These are phyloP conservation scores for Clarireedia hainanense DNA, from an alignment of 2,329 filamentous ascomycete species.

Conservation along the genomic window DNA sequence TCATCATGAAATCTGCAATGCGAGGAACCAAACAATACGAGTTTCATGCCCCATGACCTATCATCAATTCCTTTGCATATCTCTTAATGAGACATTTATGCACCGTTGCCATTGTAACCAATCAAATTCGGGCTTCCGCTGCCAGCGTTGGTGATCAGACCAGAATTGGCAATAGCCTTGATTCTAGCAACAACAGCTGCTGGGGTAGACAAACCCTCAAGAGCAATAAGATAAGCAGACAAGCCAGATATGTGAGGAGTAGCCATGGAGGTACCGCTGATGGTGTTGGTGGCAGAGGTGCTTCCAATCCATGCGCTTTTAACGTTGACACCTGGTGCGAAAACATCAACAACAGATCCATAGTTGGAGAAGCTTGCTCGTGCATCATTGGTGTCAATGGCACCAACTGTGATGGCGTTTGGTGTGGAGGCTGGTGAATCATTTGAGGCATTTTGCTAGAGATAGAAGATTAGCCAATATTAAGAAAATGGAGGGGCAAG, in stretches of 20 bases:
- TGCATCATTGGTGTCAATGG: slow-evolving; percentile 34
- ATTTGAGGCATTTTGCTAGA: slow-evolving; percentile 29
- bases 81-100: slow-evolving; percentile 17
- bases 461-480: background rate
- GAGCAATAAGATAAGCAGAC: slow-evolving; percentile 56
- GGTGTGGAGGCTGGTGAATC: slow-evolving; percentile 42
- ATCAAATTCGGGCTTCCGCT: slow-evolving; percentile 42
- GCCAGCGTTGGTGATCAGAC: slow-evolving; percentile 33
- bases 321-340: slow-evolving; percentile 41
- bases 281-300: slow-evolving; percentile 38
- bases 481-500: no score
- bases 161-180: slow-evolving; percentile 31
- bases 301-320: slow-evolving; percentile 39
- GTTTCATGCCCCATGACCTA: no score
- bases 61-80: background rate
- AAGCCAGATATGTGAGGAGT: slow-evolving; percentile 59
- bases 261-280: slow-evolving; percentile 54
- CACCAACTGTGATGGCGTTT: slow-evolving; percentile 45
- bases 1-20: no score
- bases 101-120: slow-evolving; percentile 44
- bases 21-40: no score
- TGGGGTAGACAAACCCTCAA: slow-evolving; percentile 34
- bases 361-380: slow-evolving; percentile 43
- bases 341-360: slow-evolving; percentile 41
- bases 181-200: slow-evolving; percentile 33